A percentile compares a stretch with the other conserved stretches of the same genome.
phyloP scores from a whole-genome alignment of 768 basidiomycete species.

The Calocybe indica region DNA sequence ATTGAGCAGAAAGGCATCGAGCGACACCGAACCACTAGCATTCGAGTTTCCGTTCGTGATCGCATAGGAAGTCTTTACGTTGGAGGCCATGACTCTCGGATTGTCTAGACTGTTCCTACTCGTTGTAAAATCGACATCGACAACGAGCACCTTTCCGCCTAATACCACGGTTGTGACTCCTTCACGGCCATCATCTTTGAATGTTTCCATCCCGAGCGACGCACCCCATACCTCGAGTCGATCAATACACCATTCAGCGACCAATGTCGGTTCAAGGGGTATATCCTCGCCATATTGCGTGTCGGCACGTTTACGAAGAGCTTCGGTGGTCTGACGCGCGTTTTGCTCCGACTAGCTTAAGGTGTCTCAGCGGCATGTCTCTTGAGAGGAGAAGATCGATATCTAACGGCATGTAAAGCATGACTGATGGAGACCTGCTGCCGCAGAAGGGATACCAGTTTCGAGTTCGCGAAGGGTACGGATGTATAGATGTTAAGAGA shows the following conservation, averaged over 20 bases:
- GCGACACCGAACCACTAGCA: conserved; percentile 43
- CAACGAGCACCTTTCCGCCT: conserved; percentile 75
- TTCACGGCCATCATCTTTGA: conserved; percentile 53
- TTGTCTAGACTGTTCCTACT: conserved; percentile 28
- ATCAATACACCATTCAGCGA: conserved; percentile 54
- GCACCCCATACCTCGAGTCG: conserved; percentile 58
- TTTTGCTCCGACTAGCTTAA: conserved; percentile 45
- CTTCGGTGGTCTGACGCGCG: conserved; percentile 40
- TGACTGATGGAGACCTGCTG: conserved; percentile 53
- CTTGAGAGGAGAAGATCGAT: conserved; percentile 7
- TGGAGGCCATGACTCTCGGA: conserved; percentile 39
- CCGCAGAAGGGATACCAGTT: conserved; percentile 61
- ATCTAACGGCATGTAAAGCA: conserved; percentile 46
- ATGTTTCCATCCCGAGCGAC: conserved; percentile 67
- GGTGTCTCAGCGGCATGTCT: conserved; percentile 9
- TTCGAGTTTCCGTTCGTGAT: conserved; percentile 38
- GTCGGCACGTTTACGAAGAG: conserved; percentile 39
- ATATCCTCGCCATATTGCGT: conserved; percentile 59
- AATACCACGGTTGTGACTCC: conserved; percentile 53
- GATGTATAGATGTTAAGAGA: conserved; percentile 48
- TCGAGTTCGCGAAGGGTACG: conserved; percentile 51
- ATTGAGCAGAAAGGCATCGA: conserved; percentile 59
- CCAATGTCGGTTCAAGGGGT: conserved; percentile 38
- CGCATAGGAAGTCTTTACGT: conserved; percentile 72
- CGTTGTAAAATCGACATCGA: conserved; percentile 65